Percentiles rank a stretch among this genome's conserved stretches.
phyloP scores from a whole-genome alignment of 768 basidiomycete species.

The Leccinum barrowsii region DNA sequence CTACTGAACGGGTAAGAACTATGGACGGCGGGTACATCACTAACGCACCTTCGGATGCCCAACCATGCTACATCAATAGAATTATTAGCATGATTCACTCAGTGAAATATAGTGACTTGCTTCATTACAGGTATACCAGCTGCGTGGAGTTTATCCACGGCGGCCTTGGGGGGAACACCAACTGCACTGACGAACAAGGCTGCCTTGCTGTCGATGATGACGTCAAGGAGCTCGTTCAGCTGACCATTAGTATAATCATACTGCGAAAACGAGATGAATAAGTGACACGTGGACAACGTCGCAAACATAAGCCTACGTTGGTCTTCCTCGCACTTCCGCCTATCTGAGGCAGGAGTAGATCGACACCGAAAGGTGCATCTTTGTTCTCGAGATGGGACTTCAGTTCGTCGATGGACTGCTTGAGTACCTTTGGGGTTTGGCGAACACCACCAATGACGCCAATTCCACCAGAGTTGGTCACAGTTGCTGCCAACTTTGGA shows the following conservation, averaged over 20 bases:
- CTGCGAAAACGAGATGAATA: constrained; percentile 19
- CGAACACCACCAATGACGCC: constrained; percentile 86
- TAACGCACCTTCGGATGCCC: constrained; percentile 73
- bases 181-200: constrained; percentile 81
- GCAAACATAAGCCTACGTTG: constrained; percentile 41
- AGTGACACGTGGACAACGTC: background rate
- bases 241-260: constrained; percentile 79
- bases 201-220: constrained; percentile 70
- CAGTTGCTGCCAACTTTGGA: constrained; percentile 78
- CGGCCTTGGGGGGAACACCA: constrained; percentile 81
- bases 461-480: constrained; percentile 88
- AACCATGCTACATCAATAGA: constrained; percentile 53
- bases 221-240: constrained; percentile 70
- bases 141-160: constrained; percentile 76
- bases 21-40: background rate
- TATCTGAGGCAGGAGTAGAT: constrained; percentile 78
- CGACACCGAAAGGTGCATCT: constrained; percentile 77
- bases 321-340: constrained; percentile 84
- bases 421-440: constrained; percentile 69
- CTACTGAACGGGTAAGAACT: constrained; percentile 30
- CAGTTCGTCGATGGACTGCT: constrained; percentile 64
- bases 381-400: constrained; percentile 73
- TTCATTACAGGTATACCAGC: constrained; percentile 85
- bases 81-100: background rate
- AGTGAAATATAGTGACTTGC: constrained; percentile 37